A percentile compares a stretch with the other conserved stretches of the same genome.
Conservation (phyloP, 2,329 filamentous ascomycete genomes). For the Stagonosporopsis rhizophila region DNA sequence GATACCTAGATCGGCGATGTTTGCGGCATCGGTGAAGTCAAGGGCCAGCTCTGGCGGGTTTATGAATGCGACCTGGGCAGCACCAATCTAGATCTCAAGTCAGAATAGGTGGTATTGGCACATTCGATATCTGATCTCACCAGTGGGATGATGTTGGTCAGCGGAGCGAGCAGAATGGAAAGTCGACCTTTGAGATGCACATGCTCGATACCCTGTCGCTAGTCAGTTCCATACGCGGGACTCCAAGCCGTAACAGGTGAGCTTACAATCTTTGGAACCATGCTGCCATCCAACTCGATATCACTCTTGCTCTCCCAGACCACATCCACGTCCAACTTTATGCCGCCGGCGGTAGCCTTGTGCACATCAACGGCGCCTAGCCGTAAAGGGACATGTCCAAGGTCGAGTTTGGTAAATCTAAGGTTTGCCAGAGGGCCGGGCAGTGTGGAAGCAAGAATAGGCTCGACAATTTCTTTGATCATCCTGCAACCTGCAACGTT, state of each 20-base stretch:
- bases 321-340: conserved; percentile 59
- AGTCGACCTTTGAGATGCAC: conserved; percentile 56
- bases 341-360: conserved; percentile 54
- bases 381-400: conserved; percentile 53
- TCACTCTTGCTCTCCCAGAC: conserved; percentile 57
- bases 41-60: conserved; percentile 57
- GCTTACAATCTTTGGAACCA: conserved; percentile 54
- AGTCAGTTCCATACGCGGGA: background rate
- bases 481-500: conserved; percentile 54
- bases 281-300: conserved; percentile 56
- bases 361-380: conserved; percentile 55
- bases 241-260: background rate
- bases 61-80: conserved; percentile 58
- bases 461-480: conserved; percentile 57
- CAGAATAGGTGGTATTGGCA: conserved; percentile 1
- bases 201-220: conserved; percentile 54
- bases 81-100: conserved; percentile 52
- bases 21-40: conserved; percentile 57
- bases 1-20: conserved; percentile 53
- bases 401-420: conserved; percentile 56
- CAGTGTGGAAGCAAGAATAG: conserved; percentile 57
- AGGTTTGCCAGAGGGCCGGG: conserved; percentile 55
- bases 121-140: conserved; percentile 37
- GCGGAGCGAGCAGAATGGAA: conserved; percentile 53
- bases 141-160: conserved; percentile 57